Evolutionary conservation across 148 eudicot species (phyloP).

Genomic region (Fagopyrum tataricum): DNA sequence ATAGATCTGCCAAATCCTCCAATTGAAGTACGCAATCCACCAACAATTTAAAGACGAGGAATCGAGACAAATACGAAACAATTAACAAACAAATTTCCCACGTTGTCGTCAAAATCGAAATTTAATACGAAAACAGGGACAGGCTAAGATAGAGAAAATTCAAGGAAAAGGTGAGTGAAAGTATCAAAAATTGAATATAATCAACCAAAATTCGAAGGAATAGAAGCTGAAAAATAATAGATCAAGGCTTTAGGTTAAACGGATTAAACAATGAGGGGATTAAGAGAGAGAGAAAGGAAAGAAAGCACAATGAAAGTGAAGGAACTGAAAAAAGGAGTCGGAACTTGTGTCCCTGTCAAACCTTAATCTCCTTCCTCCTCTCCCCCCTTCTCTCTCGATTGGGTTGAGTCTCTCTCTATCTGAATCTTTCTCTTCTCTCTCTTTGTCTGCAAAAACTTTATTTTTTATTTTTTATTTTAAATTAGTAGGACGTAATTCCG

Average conservation of each 20-base stretch:
- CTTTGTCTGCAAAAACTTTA: not conserved
- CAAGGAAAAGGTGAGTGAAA: not conserved
- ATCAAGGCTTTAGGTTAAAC: not conserved
- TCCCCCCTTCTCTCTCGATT: slow-evolving; percentile 5
- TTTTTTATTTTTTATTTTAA: not conserved
- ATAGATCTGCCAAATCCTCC: slow-evolving; percentile 4
- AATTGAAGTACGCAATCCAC: not conserved
- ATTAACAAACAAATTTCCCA: not conserved
- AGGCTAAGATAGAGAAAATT: not conserved
- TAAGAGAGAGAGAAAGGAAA: not conserved
- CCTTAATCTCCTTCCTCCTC: not conserved
- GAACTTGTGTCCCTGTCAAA: slow-evolving; percentile 4
- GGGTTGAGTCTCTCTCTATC: not conserved
- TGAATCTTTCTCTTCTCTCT: slow-evolving; percentile 6
- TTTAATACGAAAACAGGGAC: not conserved
- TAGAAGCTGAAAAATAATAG: not conserved
- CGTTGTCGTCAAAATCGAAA: not conserved
- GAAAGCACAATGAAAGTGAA: not conserved
- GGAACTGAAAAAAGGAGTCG: slow-evolving; percentile 6
- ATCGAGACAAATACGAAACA: not conserved
- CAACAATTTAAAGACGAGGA: not conserved
- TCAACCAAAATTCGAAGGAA: not conserved
- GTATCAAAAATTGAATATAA: not conserved
- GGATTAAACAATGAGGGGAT: not conserved
- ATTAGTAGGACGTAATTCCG: not conserved